Percentiles rank a stretch among this genome's conserved stretches.
Conservation (phyloP, 208 protist species). For the Crithidia expoeki region DNA sequence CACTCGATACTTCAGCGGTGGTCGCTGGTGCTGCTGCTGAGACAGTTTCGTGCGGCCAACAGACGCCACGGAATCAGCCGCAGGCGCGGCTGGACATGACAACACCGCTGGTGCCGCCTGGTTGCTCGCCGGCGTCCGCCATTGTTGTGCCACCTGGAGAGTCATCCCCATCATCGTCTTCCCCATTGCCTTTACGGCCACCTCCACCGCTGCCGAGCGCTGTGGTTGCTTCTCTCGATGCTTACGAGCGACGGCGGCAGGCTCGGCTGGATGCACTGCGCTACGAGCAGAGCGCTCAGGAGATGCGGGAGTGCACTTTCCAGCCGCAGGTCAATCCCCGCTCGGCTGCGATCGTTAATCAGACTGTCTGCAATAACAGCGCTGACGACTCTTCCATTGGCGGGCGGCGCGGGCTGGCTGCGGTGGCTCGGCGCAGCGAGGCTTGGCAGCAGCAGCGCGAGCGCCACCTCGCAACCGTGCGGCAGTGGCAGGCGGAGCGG, state of each 20-base stretch:
- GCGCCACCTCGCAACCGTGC: constrained; percentile 40
- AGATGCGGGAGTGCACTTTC: constrained; percentile 66
- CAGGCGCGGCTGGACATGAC: constrained; percentile 6
- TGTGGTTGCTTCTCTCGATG: constrained; percentile 42
- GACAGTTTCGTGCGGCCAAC: neutral
- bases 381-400: neutral
- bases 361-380: neutral
- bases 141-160: neutral
- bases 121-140: neutral
- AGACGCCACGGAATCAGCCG: neutral
- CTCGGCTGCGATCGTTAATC: neutral
- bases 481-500: constrained; percentile 40
- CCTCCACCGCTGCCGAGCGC: constrained; percentile 27
- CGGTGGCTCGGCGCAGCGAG: constrained; percentile 44
- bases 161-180: neutral
- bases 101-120: neutral
- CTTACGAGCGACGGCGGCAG: constrained; percentile 52
- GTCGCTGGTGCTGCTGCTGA: neutral
- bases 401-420: constrained; percentile 4
- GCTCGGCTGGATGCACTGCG: constrained; percentile 42
- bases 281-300: constrained; percentile 35
- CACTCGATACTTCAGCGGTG: neutral
- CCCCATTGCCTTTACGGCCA: neutral
- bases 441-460: constrained; percentile 53
- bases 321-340: constrained; percentile 21